Evolutionary conservation across 2,329 filamentous ascomycete genomes (phyloP).

Genomic region (Phialocephala sp.): DNA sequence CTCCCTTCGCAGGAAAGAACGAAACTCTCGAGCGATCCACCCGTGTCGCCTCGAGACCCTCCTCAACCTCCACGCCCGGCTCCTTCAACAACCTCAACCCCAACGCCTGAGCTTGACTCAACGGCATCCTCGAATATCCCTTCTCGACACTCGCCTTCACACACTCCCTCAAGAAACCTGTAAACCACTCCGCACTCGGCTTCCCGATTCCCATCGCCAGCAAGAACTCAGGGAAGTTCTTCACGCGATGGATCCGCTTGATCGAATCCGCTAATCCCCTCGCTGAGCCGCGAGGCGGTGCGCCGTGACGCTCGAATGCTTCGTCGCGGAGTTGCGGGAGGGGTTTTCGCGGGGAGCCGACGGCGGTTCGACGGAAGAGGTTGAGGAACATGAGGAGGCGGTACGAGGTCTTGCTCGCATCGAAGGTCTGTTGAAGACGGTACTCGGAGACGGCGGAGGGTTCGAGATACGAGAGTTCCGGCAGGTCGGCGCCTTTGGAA

Average conservation of each 20-base stretch:
- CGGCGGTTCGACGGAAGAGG: conserved; percentile 53
- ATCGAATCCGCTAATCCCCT: conserved; percentile 49
- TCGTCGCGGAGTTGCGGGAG: conserved; percentile 50
- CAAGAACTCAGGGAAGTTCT: conserved; percentile 51
- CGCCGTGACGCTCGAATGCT: conserved; percentile 54
- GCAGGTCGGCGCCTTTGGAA: conserved; percentile 35
- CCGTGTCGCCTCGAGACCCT: background rate
- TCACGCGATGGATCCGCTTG: conserved; percentile 49
- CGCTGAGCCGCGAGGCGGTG: conserved; percentile 50
- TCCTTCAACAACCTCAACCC: conserved; percentile 35
- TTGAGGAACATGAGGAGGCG: conserved; percentile 59
- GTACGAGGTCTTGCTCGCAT: conserved; percentile 53
- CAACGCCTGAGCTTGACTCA: conserved; percentile 34
- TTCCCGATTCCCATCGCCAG: conserved; percentile 49
- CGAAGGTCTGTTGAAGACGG: conserved; percentile 53
- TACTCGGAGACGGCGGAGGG: conserved; percentile 49
- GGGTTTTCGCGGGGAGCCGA: conserved; percentile 44
- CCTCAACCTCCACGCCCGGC: conserved; percentile 26
- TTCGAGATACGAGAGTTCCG: conserved; percentile 55
- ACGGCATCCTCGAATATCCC: conserved; percentile 43
- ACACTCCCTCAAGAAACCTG: conserved; percentile 44
- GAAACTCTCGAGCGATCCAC: background rate
- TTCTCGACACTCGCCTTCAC: conserved; percentile 43
- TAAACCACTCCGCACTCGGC: conserved; percentile 41
- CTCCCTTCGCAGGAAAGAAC: conserved; percentile 21